Conservation (phyloP, 352 stramenopile genomes). For the Phytophthora hibernalis region DNA sequence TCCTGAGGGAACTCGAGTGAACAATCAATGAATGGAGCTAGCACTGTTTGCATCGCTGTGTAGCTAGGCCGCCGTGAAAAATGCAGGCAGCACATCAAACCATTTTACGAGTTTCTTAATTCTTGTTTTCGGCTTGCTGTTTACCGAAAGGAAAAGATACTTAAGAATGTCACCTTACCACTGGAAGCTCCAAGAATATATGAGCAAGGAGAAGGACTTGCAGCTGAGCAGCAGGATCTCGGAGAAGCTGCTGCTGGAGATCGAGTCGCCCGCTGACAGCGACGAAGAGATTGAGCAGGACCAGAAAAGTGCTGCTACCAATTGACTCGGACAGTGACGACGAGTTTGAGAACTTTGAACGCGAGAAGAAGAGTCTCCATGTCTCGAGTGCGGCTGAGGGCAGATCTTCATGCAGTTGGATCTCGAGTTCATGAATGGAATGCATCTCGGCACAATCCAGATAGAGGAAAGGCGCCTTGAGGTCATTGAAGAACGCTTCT, state of each 20-base stretch:
- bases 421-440: slow-evolving; percentile 74
- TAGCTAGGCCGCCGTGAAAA: no score
- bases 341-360: slow-evolving; percentile 80
- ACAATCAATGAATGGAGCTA: no score
- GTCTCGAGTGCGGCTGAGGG: slow-evolving; percentile 53
- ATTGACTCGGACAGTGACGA: slow-evolving; percentile 49
- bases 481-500: slow-evolving; percentile 77
- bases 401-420: slow-evolving; percentile 81
- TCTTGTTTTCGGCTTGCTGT: no score
- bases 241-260: slow-evolving; percentile 81
- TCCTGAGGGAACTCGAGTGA: slow-evolving; percentile 24
- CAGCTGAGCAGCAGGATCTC: slow-evolving; percentile 74
- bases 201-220: slow-evolving; percentile 60
- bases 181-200: no score
- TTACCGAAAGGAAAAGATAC: no score
- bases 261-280: slow-evolving; percentile 45
- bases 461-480: slow-evolving; percentile 75
- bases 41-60: no score
- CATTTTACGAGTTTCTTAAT: no score
- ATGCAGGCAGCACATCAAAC: no score
- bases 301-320: background rate
- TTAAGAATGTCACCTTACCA: no score
- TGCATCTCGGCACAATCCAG: slow-evolving; percentile 76
- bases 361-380: slow-evolving; percentile 45
- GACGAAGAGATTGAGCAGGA: slow-evolving; percentile 26